Base-by-base conservation (phyloP, 23 red algal genomes). In the Gracilaria vermiculophylla region DNA sequence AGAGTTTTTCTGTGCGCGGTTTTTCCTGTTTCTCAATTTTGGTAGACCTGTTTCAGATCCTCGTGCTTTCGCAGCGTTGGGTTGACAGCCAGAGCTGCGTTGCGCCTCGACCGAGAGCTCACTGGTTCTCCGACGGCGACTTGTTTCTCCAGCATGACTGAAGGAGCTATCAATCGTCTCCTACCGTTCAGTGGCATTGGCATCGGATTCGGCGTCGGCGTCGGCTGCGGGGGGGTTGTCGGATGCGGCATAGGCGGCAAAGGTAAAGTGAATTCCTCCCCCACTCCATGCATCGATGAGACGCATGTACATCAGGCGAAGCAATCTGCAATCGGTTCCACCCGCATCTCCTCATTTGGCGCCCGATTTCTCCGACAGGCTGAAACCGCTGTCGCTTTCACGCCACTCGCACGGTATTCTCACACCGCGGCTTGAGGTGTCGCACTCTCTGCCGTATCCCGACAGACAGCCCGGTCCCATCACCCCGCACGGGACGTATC, bases 111-210 rank as follows among this genome's bases (percentile, higher is more conserved):
- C n/a, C n/a, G n/a, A n/a, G n/a, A n/a, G n/a, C n/a, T n/a, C n/a
- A n/a, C n/a, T n/a, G n/a, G n/a, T n/a, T n/a, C n/a, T n/a, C n/a
- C n/a, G n/a, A n/a, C n/a, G n/a, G n/a, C n/a, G n/a, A n/a, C n/a
- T n/a, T n/a, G n/a, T n/a, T n/a, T n/a, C n/a, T n/a, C n/a, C n/a
- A 73, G 42, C n/a, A 82, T 82, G 78, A 82, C 31, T 7, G 13
- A 17, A 47, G 78, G 78, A 41, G 33, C 78, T n/a, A 9, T 60
- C 1, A 64, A 36, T 13, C 78, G 78, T 44, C 60, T 82, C n/a
- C 56, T 82, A 16, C 78, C 78, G 17, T 82, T 82, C 51, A 82
- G 78, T 39, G 78, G 78, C 28, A 82, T 82, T 55, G 78, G 78
- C 37, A 64, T 82, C 53, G 78, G 78, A 12, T 37, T 82, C 27